Percentiles rank a stretch among this genome's conserved stretches.
These are phyloP conservation scores for Lichina pygmaea DNA, from an alignment of 495 filamentous ascomycete genomes.

Conservation along the genomic window DNA sequence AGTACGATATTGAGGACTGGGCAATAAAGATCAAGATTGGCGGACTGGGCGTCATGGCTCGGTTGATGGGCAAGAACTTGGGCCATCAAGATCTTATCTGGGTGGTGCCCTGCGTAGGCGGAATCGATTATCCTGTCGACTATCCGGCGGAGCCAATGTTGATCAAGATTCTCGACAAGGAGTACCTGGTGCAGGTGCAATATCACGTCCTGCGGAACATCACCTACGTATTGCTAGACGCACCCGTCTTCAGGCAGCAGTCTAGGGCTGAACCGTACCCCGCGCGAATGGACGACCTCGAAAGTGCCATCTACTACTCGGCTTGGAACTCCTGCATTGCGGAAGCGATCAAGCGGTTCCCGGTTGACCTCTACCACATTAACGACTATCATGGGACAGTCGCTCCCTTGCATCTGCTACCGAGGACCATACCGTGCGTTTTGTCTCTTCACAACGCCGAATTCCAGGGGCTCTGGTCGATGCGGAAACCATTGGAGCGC, in stretches of 20 bases:
- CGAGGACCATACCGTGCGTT: conserved; percentile 31
- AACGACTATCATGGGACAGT: conserved; percentile 60
- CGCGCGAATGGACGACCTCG: conserved; percentile 46
- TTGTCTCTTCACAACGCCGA: conserved; percentile 38
- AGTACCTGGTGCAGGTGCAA: conserved; percentile 17
- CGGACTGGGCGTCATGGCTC: conserved; percentile 32
- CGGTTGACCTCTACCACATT: conserved; percentile 50
- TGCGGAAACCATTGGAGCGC: conserved; percentile 37
- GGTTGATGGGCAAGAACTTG: conserved; percentile 22
- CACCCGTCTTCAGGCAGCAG: conserved; percentile 43
- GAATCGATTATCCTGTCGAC: conserved; percentile 20
- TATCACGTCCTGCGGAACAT: conserved; percentile 25
- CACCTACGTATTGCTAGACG: conserved; percentile 44
- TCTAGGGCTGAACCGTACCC: conserved; percentile 40
- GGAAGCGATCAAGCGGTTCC: conserved; percentile 28
- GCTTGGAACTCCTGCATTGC: conserved; percentile 52
- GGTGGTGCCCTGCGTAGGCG: conserved; percentile 24
- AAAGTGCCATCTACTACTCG: conserved; percentile 44
- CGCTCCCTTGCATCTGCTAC: conserved; percentile 43
- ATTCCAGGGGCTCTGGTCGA: conserved; percentile 49
- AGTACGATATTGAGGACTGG: conserved; percentile 51
- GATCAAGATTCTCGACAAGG: conserved; percentile 17
- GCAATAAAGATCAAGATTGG: conserved; percentile 49
- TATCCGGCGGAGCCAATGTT: conserved; percentile 17
- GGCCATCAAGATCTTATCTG: conserved; percentile 22